Percentiles rank a stretch among this genome's conserved stretches.
Evolutionary conservation across 208 protist genomes (phyloP).

Genomic region (Trypanosoma platydactyli): DNA sequence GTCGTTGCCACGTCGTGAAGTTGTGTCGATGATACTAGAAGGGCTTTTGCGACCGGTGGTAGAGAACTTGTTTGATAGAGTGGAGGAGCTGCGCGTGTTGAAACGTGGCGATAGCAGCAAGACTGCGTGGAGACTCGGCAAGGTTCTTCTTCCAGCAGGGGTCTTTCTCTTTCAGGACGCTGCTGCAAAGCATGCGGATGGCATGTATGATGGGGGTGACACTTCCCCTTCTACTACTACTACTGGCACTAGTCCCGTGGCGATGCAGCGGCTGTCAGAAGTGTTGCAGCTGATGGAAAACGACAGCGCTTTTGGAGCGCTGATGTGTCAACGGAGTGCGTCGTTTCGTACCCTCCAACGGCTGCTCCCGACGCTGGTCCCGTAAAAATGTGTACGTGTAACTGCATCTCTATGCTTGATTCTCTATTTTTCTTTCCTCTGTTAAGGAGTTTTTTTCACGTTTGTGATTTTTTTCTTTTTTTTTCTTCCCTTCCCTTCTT

Average conservation of each 20-base stretch:
- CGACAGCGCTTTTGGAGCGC: slow-evolving; percentile 8
- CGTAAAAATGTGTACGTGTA: slow-evolving; percentile 8
- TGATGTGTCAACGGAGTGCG: slow-evolving; percentile 15
- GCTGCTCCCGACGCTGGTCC: slow-evolving; percentile 6
- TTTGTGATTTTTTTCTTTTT: slow-evolving; percentile 12
- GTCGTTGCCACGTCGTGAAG: slow-evolving; percentile 3
- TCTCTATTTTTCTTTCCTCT: not conserved
- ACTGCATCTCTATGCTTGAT: not conserved
- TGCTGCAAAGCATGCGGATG: not conserved
- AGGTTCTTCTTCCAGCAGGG: not conserved
- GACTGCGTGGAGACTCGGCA: not conserved
- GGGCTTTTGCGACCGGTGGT: slow-evolving; percentile 14
- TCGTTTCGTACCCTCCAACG: slow-evolving; percentile 24
- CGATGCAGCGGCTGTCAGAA: slow-evolving; percentile 14
- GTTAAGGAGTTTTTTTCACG: not conserved
- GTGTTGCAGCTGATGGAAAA: slow-evolving; percentile 14
- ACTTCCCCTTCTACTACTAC: not conserved
- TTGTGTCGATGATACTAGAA: slow-evolving; percentile 23
- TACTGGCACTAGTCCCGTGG: not conserved
- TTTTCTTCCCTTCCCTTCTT: slow-evolving; percentile 20
- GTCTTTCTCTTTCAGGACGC: not conserved
- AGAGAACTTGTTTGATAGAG: slow-evolving; percentile 17
- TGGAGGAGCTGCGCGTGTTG: not conserved
- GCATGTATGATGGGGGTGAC: not conserved
- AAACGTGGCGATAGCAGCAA: not conserved